These are phyloP conservation scores for Schoenoplectus triqueter DNA, from an alignment of 202 grass and related monocot genomes.

Conservation along the genomic window DNA sequence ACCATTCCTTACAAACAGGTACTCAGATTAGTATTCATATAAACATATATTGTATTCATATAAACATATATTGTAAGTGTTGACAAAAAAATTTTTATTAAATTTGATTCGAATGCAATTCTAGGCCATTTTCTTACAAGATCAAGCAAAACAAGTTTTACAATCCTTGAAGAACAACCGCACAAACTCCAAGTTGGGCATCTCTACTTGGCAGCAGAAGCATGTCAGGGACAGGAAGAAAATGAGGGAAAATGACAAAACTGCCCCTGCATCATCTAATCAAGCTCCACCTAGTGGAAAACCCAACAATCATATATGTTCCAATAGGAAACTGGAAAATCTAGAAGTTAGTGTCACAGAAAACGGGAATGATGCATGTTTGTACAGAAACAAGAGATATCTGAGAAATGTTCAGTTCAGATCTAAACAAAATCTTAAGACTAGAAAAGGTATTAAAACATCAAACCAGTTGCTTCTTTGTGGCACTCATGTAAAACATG, in stretches of 20 bases:
- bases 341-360: neutral
- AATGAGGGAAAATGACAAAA: conserved; percentile 24
- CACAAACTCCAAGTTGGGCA: conserved; percentile 57
- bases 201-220: conserved; percentile 57
- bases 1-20: conserved; percentile 78
- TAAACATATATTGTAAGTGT: conserved; percentile 11
- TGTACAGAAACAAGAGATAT: neutral
- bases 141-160: conserved; percentile 83
- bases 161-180: conserved; percentile 66
- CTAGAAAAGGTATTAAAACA: conserved; percentile 35
- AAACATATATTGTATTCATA: conserved; percentile 25
- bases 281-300: conserved; percentile 16
- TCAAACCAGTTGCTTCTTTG: neutral
- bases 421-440: conserved; percentile 18
- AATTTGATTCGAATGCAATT: conserved; percentile 29
- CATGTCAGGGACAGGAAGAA: conserved; percentile 45
- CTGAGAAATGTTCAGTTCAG: conserved; percentile 31
- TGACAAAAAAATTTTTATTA: neutral
- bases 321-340: neutral
- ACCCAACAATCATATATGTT: neutral
- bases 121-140: conserved; percentile 60
- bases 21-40: neutral
- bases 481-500: neutral
- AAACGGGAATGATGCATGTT: conserved; percentile 10
- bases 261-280: neutral